Evolutionary conservation across 2,329 filamentous ascomycete genomes (phyloP).

Genomic region (Cladosporium sp.): DNA sequence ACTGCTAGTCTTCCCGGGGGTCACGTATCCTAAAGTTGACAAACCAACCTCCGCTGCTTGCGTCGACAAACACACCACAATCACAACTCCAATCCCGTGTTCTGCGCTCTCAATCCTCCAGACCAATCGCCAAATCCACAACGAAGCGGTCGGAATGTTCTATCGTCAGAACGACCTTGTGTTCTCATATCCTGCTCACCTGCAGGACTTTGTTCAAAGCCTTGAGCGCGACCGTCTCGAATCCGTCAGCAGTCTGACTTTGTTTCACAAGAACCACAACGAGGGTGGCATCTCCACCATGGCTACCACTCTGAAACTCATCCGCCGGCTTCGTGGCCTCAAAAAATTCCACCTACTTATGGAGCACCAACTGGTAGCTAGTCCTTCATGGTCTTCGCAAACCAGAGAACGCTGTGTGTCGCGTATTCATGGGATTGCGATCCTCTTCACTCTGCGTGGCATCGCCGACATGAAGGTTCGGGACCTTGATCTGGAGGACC

Average conservation of each 20-base stretch:
- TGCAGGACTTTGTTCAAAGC: not conserved
- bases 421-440: not conserved
- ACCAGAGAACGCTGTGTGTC: not conserved
- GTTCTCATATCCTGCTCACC: constrained; percentile 40
- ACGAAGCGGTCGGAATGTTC: constrained; percentile 56
- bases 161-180: constrained; percentile 60
- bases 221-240: not conserved
- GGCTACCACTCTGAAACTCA: constrained; percentile 22
- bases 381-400: not conserved
- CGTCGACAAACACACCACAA: not conserved
- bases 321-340: constrained; percentile 1
- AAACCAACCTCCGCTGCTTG: not conserved
- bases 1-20: not conserved
- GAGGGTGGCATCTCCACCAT: constrained; percentile 17
- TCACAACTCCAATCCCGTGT: not conserved
- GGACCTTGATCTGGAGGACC: constrained; percentile 5
- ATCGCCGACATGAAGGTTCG: constrained; percentile 13
- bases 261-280: constrained; percentile 5
- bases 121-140: constrained; percentile 48
- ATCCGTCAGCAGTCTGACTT: not conserved
- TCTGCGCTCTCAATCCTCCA: constrained; percentile 29
- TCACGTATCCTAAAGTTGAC: not conserved
- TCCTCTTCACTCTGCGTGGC: constrained; percentile 4
- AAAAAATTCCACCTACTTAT: constrained; percentile 4
- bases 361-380: not conserved